phyloP scores from a whole-genome alignment of 495 filamentous ascomycete genomes.

The Durotheca rogersii region DNA sequence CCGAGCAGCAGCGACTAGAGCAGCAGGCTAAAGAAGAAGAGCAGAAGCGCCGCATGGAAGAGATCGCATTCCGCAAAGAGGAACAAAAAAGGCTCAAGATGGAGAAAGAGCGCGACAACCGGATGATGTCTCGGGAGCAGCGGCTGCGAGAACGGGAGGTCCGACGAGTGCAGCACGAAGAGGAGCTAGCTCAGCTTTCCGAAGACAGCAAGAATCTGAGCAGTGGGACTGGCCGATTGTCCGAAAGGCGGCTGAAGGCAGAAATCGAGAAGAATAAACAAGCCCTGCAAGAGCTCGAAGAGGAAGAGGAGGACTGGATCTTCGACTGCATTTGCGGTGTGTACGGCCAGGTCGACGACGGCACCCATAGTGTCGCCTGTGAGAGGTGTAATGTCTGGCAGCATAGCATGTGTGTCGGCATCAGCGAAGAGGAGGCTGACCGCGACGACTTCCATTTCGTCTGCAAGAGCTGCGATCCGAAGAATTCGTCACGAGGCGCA shows the following conservation, averaged over 20 bases:
- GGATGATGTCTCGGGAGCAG: constrained; percentile 81
- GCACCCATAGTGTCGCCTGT: constrained; percentile 90
- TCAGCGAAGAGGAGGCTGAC: constrained; percentile 74
- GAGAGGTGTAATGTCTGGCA: constrained; percentile 96
- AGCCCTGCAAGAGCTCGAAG: constrained; percentile 67
- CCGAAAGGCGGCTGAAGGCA: constrained; percentile 73
- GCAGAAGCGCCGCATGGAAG: constrained; percentile 64
- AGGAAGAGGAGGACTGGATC: constrained; percentile 82
- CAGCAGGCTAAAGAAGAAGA: constrained; percentile 72
- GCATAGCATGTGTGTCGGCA: constrained; percentile 85
- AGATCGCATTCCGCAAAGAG: constrained; percentile 66
- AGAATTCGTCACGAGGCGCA: constrained; percentile 54
- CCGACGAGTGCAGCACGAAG: constrained; percentile 77
- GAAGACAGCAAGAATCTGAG: constrained; percentile 71
- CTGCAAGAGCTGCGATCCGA: constrained; percentile 73
- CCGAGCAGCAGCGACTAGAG: constrained; percentile 72
- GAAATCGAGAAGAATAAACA: constrained; percentile 75
- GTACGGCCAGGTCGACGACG: constrained; percentile 90
- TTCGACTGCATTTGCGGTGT: constrained; percentile 93
- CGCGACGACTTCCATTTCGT: constrained; percentile 86
- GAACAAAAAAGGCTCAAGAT: constrained; percentile 66
- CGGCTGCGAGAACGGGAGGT: constrained; percentile 79
- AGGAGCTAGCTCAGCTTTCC: constrained; percentile 74
- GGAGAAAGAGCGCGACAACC: constrained; percentile 71
- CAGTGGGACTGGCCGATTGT: constrained; percentile 63